phyloP scores from a whole-genome alignment of 2,329 filamentous ascomycete genomes.

The Rhynchosporium secalis region DNA sequence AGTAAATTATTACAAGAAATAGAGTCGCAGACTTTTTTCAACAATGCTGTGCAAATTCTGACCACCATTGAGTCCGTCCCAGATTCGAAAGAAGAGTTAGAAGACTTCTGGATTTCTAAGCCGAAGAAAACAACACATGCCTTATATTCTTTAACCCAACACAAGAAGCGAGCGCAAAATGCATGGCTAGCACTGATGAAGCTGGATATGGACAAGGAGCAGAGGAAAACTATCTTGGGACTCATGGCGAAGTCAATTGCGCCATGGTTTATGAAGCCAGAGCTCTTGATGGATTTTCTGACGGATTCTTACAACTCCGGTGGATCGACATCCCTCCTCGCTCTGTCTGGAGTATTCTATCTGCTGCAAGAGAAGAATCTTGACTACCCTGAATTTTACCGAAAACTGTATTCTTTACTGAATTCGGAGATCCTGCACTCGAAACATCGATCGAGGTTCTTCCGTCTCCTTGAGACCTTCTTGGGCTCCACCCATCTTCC shows the following conservation, averaged over 20 bases:
- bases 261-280: slow-evolving; percentile 85
- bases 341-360: slow-evolving; percentile 91
- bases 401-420: slow-evolving; percentile 89
- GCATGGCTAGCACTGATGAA: slow-evolving; percentile 82
- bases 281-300: slow-evolving; percentile 92
- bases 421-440: slow-evolving; percentile 87
- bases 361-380: slow-evolving; percentile 91
- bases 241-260: slow-evolving; percentile 76
- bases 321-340: slow-evolving; percentile 82
- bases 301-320: slow-evolving; percentile 90
- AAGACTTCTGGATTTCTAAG: slow-evolving; percentile 65
- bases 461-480: slow-evolving; percentile 89
- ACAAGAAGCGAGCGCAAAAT: slow-evolving; percentile 79
- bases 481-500: slow-evolving; percentile 90
- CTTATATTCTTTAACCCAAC: slow-evolving; percentile 64
- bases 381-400: slow-evolving; percentile 93
- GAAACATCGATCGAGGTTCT: slow-evolving; percentile 90
- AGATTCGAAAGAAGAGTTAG: slow-evolving; percentile 62
- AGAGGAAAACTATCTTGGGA: slow-evolving; percentile 76
- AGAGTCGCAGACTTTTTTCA: slow-evolving; percentile 43
- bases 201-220: slow-evolving; percentile 64
- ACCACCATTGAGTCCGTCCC: slow-evolving; percentile 71
- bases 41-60: slow-evolving; percentile 62
- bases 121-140: slow-evolving; percentile 68
- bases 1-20: slow-evolving; percentile 42